Evolutionary conservation across 352 stramenopile genomes (phyloP), one percentile per base, ranked within the genome.

Genomic region (Pythium utonaiense): DNA sequence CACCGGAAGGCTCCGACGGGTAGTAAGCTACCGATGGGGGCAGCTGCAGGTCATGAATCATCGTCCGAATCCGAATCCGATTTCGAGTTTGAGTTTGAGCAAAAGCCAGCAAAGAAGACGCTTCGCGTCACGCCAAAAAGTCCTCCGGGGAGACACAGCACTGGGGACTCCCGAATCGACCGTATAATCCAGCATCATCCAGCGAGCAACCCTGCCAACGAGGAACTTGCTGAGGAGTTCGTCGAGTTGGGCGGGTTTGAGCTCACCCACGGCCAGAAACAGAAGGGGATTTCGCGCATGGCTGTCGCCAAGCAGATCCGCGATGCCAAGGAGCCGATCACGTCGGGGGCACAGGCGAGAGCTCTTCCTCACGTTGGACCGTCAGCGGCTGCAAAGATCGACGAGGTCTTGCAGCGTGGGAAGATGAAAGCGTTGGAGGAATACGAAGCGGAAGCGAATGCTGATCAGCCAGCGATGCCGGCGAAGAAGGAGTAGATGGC

Each of bases 211-310:
- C 53, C 69, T 2, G 59, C 30, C 33, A 83, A 83, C 42, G 60
- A 83, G 44, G 62, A 71, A 31, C 44, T 82, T 4, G 69, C 71
- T 2, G 59, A 78, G n/a, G 57, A 79, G 28, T 79, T 82, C 52
- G 71, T 82, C n/a, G 69, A 77, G 12, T 57, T 82, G 0, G 74
- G 71, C 0, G 69, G 53, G 2, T 61, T 56, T 24, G 74, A 82
- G 14, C 42, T 82, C 6, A 60, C 53, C 22, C 68, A 64, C 16
- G 69, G 74, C 6, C 50, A 75, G 21, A 75, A 30, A 24, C 73
- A 79, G 34, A 73, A 75, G 31, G 71, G 71, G 0, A 69, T 79
- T 22, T 79, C 70, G 2, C 60, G 73, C 22, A 78, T 81, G 70
- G 66, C 62, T 3, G 70, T 73, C 0, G 73, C 73, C 16, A 81